phyloP scores from a whole-genome alignment of 331 rosid genomes.

The Malus hybrid region DNA sequence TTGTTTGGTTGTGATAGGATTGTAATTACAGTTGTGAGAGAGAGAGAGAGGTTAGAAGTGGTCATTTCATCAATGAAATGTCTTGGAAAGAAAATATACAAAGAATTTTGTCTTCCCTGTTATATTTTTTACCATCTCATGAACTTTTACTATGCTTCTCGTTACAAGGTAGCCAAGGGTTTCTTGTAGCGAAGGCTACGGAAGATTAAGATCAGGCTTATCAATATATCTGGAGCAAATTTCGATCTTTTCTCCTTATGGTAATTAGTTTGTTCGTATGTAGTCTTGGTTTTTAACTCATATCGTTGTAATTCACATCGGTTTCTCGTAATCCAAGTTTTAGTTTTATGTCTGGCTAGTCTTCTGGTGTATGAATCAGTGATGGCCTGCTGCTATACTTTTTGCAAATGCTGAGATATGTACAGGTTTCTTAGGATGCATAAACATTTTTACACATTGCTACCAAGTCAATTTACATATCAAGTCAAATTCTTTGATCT shows the following conservation, averaged over 20 bases:
- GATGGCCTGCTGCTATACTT: not conserved
- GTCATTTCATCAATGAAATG: not conserved
- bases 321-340: not conserved
- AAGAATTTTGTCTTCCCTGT: not conserved
- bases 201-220: not conserved
- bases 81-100: not conserved
- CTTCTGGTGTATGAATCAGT: not conserved
- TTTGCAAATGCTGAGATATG: no score
- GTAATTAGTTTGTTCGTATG: not conserved
- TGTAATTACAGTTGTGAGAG: conserved; percentile 15
- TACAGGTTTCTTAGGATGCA: no score
- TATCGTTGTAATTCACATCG: not conserved
- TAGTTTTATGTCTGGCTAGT: not conserved
- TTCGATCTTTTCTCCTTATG: not conserved
- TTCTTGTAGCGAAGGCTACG: not conserved
- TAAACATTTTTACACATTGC: not conserved
- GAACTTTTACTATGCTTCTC: not conserved
- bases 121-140: not conserved
- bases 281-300: not conserved
- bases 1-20: conserved; percentile 25
- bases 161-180: not conserved
- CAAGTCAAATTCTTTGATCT: not conserved
- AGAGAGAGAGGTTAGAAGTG: not conserved
- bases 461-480: not conserved
- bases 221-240: not conserved